Base-by-base conservation (phyloP, 768 basidiomycete genomes). In the Serendipita sp. region DNA sequence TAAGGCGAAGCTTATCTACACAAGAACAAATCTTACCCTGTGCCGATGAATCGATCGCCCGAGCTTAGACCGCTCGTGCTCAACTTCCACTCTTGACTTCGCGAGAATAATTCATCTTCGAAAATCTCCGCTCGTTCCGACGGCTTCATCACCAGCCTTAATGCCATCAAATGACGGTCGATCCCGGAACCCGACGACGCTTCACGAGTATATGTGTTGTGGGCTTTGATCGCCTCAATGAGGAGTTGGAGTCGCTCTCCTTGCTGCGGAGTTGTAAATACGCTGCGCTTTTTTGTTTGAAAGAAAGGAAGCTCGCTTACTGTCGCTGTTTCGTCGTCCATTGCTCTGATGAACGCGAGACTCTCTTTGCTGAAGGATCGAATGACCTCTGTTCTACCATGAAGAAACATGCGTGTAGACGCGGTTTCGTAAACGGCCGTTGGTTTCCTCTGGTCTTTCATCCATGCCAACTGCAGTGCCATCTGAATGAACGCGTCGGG, bases 351-450 rank as follows among this genome's bases (percentile, higher is more conserved):
- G 76, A 86, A 94, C 5, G 76, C 76, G 33, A 88, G 79, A 64
- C 86, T 86, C 65, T 92, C 88, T 20, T 73, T 74, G 60, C 83
- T 86, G 45, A 88, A 76, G 0, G 84, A 80, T 26, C 93, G 82
- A 61, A 97, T 83, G 0, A 90, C 92, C 70, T 97, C 94, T 1
- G 93, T 96, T 17, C 94, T 81, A 16, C 91, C 94, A 65, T 85
- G 82, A 64, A 85, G 76, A 75, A 94, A 94, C 71, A 88, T 79
- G 26, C 91, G 81, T 1, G 94, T 95, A 33, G 94, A 79, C 0
- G 85, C 89, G 0, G 93, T 96, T 73, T 97, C 94, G 71, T 97
- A 96, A 4, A 89, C 91, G 1, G 94, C 90, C 2, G 90, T 89
- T 68, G 90, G 85, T 63, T 77, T 74, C 11, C 82, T 83, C 50